These are phyloP conservation scores for Spathaspora sp. DNA, from an alignment of 1,139 yeast species.

Conservation along the genomic window DNA sequence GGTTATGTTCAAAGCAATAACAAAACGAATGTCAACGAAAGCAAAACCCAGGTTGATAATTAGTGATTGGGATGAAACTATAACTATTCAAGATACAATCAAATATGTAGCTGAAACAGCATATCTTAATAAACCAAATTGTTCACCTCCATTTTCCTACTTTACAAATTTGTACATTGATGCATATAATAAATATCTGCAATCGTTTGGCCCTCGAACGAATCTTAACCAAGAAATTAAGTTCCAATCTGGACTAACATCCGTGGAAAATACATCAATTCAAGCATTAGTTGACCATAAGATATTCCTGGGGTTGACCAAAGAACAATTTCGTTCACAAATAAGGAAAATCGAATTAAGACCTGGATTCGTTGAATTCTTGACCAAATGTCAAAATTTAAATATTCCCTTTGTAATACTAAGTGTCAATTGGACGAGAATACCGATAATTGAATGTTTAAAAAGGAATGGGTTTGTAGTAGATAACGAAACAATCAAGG, in stretches of 20 bases:
- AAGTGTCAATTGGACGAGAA: conserved; percentile 67
- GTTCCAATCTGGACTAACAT: conserved; percentile 45
- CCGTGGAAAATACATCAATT: conserved; percentile 54
- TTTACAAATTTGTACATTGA: conserved; percentile 46
- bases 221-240: conserved; percentile 31
- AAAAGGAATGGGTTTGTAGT: conserved; percentile 26
- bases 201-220: conserved; percentile 22
- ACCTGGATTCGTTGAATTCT: conserved; percentile 43
- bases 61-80: conserved; percentile 74
- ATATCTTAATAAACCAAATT: conserved; percentile 35
- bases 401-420: conserved; percentile 46
- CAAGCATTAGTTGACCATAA: conserved; percentile 37
- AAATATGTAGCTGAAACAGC: conserved; percentile 52
- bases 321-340: conserved; percentile 28
- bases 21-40: neutral
- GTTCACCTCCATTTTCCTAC: conserved; percentile 41
- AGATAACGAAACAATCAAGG: conserved; percentile 17
- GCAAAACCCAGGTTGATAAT: conserved; percentile 24
- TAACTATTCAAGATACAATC: conserved; percentile 60
- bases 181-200: conserved; percentile 28
- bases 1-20: neutral
- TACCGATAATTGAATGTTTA: conserved; percentile 46
- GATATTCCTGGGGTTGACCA: conserved; percentile 47
- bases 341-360: conserved; percentile 40
- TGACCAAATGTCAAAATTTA: conserved; percentile 20